These are phyloP conservation scores for Trypanosoma rangeli DNA, from an alignment of 208 protist genomes.

Conservation along the genomic window DNA sequence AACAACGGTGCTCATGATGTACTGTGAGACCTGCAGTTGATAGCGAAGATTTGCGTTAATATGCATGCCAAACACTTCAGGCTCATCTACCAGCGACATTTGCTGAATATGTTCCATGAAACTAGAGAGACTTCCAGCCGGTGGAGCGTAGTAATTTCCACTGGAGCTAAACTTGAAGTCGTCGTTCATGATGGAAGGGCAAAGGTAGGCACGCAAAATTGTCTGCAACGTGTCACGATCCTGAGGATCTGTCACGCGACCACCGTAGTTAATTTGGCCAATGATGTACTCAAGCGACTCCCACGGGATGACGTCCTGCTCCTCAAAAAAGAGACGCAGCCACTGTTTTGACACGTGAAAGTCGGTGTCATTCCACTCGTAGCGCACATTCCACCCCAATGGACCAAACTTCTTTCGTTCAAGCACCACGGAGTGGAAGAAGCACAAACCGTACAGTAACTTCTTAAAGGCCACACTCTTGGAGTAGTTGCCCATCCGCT, in stretches of 20 bases:
- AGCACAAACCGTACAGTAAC: constrained; percentile 95
- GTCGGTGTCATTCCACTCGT: constrained; percentile 99
- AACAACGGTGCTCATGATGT: constrained; percentile 91
- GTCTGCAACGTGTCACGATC: constrained; percentile 94
- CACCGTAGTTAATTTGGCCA: constrained; percentile 98
- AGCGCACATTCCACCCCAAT: constrained; percentile 97
- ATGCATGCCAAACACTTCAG: constrained; percentile 97
- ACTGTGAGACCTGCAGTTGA: constrained; percentile 93
- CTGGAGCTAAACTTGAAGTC: constrained; percentile 85
- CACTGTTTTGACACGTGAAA: constrained; percentile 94
- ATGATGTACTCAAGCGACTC: constrained; percentile 97
- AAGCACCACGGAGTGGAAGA: constrained; percentile 97
- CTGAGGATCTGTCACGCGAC: constrained; percentile 97
- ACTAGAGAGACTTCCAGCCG: constrained; percentile 47
- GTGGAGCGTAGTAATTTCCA: constrained; percentile 79
- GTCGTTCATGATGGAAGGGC: constrained; percentile 61
- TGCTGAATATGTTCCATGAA: constrained; percentile 81
- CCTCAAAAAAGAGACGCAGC: constrained; percentile 95
- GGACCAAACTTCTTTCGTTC: constrained; percentile 97
- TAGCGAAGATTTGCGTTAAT: constrained; percentile 97
- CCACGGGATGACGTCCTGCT: constrained; percentile 96
- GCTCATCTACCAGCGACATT: constrained; percentile 92
- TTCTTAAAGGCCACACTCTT: constrained; percentile 92
- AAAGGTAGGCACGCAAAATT: constrained; percentile 91
- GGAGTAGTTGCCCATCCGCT: constrained; percentile 52